Evolutionary conservation across 2,329 filamentous ascomycete genomes (phyloP).

Genomic region (Tolypocladium tundrense): DNA sequence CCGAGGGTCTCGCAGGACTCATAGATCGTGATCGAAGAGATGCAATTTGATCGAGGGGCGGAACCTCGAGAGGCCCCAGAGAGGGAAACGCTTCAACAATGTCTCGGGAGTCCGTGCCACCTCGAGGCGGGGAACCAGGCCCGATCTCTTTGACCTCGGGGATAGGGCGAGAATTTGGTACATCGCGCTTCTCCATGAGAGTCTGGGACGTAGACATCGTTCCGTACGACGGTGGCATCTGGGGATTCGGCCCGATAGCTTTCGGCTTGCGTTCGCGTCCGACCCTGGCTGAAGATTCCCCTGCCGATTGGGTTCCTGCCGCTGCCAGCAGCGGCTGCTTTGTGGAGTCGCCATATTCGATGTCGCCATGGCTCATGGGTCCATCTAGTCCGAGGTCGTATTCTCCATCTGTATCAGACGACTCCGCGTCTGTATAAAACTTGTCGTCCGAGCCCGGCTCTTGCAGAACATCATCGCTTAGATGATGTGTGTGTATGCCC

Average conservation of each 20-base stretch:
- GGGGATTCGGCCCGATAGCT: constrained; percentile 1
- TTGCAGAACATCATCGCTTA: constrained; percentile 52
- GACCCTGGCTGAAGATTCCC: constrained; percentile 7
- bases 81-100: constrained; percentile 13
- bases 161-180: constrained; percentile 3
- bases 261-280: constrained; percentile 8
- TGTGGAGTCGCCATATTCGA: constrained; percentile 6
- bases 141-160: constrained; percentile 4
- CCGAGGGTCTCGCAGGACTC: constrained; percentile 13
- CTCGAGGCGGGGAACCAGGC: background rate
- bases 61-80: constrained; percentile 8
- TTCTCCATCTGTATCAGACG: constrained; percentile 18
- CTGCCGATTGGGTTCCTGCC: background rate
- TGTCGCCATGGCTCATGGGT: constrained; percentile 20
- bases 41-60: constrained; percentile 1
- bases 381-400: constrained; percentile 8
- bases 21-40: constrained; percentile 11
- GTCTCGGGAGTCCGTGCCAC: background rate
- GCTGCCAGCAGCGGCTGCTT: constrained; percentile 12
- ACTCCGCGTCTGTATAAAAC: constrained; percentile 21
- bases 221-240: constrained; percentile 16
- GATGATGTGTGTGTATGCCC: constrained; percentile 65
- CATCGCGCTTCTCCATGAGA: background rate
- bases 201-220: constrained; percentile 18
- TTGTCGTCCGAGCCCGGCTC: constrained; percentile 20